A percentile compares a stretch with the other conserved stretches of the same genome.
phyloP scores from a whole-genome alignment of 306 rosid genomes.

The Dryas drummondii region DNA sequence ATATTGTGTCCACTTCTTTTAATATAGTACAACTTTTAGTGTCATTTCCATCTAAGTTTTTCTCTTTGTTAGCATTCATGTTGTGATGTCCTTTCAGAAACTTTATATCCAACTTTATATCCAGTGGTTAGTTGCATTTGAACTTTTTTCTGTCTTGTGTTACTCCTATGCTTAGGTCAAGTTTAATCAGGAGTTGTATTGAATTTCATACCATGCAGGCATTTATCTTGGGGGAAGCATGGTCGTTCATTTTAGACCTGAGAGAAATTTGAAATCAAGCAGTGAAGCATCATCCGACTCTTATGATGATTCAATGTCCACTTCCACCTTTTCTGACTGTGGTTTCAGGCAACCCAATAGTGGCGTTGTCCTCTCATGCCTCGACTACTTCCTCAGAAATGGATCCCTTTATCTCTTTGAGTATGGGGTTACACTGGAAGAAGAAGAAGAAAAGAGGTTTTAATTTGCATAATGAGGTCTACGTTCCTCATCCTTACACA shows the following conservation, averaged over 20 bases:
- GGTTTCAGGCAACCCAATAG: constrained; percentile 91
- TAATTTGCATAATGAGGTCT: too few species aligned
- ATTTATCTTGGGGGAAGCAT: constrained; percentile 95
- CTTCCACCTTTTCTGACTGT: constrained; percentile 84
- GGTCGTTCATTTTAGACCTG: constrained; percentile 93
- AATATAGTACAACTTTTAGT: background rate
- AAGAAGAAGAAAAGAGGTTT: too few species aligned
- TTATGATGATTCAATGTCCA: constrained; percentile 49
- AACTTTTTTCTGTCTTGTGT: background rate
- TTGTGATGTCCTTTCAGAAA: background rate
- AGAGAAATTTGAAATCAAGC: constrained; percentile 52
- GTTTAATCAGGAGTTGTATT: constrained; percentile 20
- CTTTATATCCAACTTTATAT: background rate
- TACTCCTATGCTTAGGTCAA: constrained; percentile 17
- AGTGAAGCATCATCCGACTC: constrained; percentile 46
- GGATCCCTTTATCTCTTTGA: constrained; percentile 79
- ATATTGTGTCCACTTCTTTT: background rate
- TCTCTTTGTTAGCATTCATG: background rate
- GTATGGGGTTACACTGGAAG: constrained; percentile 53
- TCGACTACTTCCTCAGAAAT: constrained; percentile 85
- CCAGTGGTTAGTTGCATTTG: background rate
- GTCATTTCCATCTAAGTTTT: background rate
- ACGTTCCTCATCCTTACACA: too few species aligned
- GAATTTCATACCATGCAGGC: constrained; percentile 56
- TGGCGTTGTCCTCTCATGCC: constrained; percentile 86